phyloP scores from a whole-genome alignment of 148 eudicot species.

The Chenopodium quinoa region DNA sequence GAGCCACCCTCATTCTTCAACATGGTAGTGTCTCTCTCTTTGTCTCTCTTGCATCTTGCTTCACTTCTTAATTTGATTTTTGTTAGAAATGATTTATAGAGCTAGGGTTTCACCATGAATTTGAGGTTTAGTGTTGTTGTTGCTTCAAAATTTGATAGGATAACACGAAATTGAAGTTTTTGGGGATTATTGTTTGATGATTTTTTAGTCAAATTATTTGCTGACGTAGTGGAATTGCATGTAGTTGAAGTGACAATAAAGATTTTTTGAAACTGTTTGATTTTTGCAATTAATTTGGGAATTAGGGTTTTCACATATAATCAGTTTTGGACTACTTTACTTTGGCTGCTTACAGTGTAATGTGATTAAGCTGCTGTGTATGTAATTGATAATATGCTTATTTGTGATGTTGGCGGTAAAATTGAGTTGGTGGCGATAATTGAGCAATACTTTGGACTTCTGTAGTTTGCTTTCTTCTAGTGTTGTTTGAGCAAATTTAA shows the following conservation, averaged over 20 bases:
- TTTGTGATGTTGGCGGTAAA: not conserved
- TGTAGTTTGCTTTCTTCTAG: no score
- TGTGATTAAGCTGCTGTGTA: not conserved
- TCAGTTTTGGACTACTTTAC: not conserved
- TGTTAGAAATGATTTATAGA: not conserved
- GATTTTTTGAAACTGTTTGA: not conserved
- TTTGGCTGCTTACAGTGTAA: not conserved
- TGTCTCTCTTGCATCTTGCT: not conserved
- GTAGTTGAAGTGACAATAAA: not conserved
- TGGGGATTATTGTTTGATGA: not conserved
- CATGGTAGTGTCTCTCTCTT: constrained; percentile 9
- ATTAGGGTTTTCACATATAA: constrained; percentile 5
- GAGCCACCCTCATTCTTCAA: not conserved
- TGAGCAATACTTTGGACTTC: no score
- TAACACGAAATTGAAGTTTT: not conserved
- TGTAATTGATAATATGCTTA: not conserved
- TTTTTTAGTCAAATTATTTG: not conserved
- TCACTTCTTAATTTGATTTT: not conserved
- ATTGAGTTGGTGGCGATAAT: no score
- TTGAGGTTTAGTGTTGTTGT: not conserved
- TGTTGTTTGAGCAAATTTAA: no score
- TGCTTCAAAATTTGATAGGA: not conserved
- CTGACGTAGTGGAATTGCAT: not conserved
- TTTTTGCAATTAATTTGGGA: not conserved
- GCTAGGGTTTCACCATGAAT: not conserved